Evolutionary conservation across 139 green algal species (phyloP).

Genomic region (Chlamydomonas urium): DNA sequence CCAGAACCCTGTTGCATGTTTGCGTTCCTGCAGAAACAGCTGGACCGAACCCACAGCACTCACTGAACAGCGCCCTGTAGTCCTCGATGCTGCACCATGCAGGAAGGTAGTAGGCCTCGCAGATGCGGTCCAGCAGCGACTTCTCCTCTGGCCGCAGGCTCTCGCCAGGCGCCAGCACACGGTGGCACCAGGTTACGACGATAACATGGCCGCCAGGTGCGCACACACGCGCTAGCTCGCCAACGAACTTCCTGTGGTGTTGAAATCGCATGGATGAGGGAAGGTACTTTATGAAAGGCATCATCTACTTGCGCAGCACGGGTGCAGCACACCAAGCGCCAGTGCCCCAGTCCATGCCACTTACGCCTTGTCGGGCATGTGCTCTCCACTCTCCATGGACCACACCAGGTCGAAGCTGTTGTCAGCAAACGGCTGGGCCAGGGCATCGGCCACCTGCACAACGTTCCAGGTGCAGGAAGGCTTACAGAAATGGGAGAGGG

Average conservation of each 20-base stretch:
- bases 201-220: conserved; percentile 78
- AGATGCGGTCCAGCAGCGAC: conserved; percentile 86
- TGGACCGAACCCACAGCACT: conserved; percentile 6
- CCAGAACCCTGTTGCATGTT: background rate
- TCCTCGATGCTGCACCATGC: conserved; percentile 89
- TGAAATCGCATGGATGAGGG: too few relatives aligned
- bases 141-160: conserved; percentile 49
- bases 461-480: too few relatives aligned
- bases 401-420: conserved; percentile 83
- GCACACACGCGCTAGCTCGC: conserved; percentile 85
- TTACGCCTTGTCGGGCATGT: conserved; percentile 83
- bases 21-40: too few relatives aligned
- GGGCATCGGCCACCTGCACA: conserved; percentile 18
- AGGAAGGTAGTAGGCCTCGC: conserved; percentile 96
- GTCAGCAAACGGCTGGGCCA: conserved; percentile 79
- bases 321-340: too few relatives aligned
- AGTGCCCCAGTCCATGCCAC: background rate
- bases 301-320: too few relatives aligned
- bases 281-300: too few relatives aligned
- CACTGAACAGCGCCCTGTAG: conserved; percentile 76
- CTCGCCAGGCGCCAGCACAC: conserved; percentile 47
- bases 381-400: conserved; percentile 87
- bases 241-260: conserved; percentile 88
- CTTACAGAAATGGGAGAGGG: too few relatives aligned
- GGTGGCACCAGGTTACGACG: conserved; percentile 90